Percentiles rank a stretch among this genome's conserved stretches.
phyloP scores from a whole-genome alignment of 2,329 filamentous ascomycete genomes.

The Curvularia eragrostidis region DNA sequence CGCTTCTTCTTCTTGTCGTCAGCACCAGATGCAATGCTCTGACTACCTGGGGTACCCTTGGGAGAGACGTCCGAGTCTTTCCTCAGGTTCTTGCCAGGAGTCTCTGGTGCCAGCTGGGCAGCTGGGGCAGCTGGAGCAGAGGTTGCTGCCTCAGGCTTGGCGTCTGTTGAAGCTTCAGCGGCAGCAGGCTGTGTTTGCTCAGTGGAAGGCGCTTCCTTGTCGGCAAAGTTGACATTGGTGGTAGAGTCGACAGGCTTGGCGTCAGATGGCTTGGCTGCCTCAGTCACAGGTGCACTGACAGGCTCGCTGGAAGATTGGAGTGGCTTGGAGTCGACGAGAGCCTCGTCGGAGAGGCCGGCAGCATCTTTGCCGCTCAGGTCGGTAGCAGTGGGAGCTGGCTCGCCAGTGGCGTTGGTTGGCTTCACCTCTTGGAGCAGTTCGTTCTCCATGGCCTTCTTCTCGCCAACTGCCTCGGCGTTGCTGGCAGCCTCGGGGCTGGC shows the following conservation, averaged over 20 bases:
- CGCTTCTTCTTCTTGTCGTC: slow-evolving; percentile 56
- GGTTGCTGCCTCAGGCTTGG: slow-evolving; percentile 35
- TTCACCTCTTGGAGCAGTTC: slow-evolving; percentile 64
- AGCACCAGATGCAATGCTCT: slow-evolving; percentile 44
- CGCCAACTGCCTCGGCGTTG: slow-evolving; percentile 67
- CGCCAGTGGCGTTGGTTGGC: slow-evolving; percentile 20
- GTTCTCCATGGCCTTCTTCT: slow-evolving; percentile 73
- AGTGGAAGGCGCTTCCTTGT: slow-evolving; percentile 49
- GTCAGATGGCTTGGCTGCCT: slow-evolving; percentile 35
- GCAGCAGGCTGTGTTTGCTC: slow-evolving; percentile 50
- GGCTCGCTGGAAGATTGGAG: slow-evolving; percentile 42
- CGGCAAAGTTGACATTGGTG: slow-evolving; percentile 53
- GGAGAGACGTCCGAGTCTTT: slow-evolving; percentile 40
- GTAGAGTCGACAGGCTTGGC: slow-evolving; percentile 36
- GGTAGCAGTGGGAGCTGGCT: slow-evolving; percentile 46
- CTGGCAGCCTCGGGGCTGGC: slow-evolving; percentile 70
- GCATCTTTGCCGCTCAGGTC: slow-evolving; percentile 44
- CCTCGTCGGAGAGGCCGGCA: slow-evolving; percentile 40
- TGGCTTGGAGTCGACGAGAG: slow-evolving; percentile 38
- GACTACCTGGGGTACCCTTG: slow-evolving; percentile 49
- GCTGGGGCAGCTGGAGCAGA: slow-evolving; percentile 17
- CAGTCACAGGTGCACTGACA: slow-evolving; percentile 50
- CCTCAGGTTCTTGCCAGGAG: slow-evolving; percentile 39
- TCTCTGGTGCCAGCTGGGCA: slow-evolving; percentile 31
- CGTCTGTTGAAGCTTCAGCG: slow-evolving; percentile 51